Conservation (phyloP, 148 eudicot species). For the Amaranthus cruentus region DNA sequence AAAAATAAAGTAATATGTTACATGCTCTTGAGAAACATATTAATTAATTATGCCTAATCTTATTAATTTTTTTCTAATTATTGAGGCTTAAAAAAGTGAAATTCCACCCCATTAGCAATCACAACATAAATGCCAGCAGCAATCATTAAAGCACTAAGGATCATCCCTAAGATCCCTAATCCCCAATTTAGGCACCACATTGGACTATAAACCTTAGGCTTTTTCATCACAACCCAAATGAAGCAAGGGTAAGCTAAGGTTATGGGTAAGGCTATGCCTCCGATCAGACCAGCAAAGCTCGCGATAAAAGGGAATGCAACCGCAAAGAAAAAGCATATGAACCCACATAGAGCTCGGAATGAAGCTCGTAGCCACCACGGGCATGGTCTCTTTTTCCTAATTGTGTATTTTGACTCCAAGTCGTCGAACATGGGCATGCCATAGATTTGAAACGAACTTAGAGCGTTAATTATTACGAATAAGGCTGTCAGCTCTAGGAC, state of each 20-base stretch:
- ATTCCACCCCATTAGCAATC: slow-evolving; percentile 59
- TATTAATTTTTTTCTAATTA: slow-evolving; percentile 15
- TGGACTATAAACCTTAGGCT: slow-evolving; percentile 49
- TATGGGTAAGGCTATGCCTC: slow-evolving; percentile 64
- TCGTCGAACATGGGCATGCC: slow-evolving; percentile 83
- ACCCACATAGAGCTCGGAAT: slow-evolving; percentile 54
- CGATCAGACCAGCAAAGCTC: slow-evolving; percentile 66
- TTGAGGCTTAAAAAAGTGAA: slow-evolving; percentile 71
- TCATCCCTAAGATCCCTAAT: slow-evolving; percentile 57
- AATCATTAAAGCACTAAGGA: slow-evolving; percentile 47
- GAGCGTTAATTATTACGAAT: slow-evolving; percentile 56
- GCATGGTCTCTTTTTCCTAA: slow-evolving; percentile 55
- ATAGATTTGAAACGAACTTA: slow-evolving; percentile 76
- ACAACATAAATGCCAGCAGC: slow-evolving; percentile 66
- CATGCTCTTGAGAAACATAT: background rate
- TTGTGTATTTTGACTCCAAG: slow-evolving; percentile 60
- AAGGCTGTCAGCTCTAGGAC: slow-evolving; percentile 44
- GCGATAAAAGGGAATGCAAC: slow-evolving; percentile 78
- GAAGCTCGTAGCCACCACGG: slow-evolving; percentile 63
- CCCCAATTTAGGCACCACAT: slow-evolving; percentile 75
- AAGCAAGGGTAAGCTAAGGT: slow-evolving; percentile 86
- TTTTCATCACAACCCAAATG: slow-evolving; percentile 70
- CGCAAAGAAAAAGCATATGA: slow-evolving; percentile 56
- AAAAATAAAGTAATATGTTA: slow-evolving; percentile 7
- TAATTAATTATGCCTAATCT: background rate